Evolutionary conservation across 176 grass and related monocot genomes (phyloP), one percentile per base, ranked within the genome.

Genomic region (Eremochloa ophiuroides): DNA sequence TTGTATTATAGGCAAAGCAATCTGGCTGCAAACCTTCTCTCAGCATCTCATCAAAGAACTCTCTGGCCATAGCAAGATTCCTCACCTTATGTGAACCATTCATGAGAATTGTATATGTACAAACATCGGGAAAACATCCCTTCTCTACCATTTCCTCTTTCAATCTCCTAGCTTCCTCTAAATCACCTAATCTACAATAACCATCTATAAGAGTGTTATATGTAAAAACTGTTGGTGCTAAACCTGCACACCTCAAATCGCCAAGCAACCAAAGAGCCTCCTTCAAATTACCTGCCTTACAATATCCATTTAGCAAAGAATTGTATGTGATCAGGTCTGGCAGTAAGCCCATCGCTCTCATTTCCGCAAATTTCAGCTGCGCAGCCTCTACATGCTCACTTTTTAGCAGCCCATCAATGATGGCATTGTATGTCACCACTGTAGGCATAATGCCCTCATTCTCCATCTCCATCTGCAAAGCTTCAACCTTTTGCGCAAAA

Each of bases 141-240:
- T 83, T 72, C 31, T 66, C 35, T 29, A 83, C 33, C 87, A 94
- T 97, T 63, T 91, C 66, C 66, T 93, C 84, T 71, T 91, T 89
- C 35, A 89, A 84, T 75, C 78, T 89, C 61, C 78, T 83, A 83
- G 86, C 84, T 29, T 60, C 80, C 47, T 81, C 74, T 68, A 91
- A 69, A 71, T 79, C 47, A 60, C 86, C 88, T 62, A 77, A 85
- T 53, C 79, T 83, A 89, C 79, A 94, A 76, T 83, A 84, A 62
- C 87, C 94, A 88, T 97, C 74, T 66, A 91, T 84, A 80, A 91
- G 84, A 81, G 78, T 89, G 74, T 89, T 91, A 66, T 91, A 93
- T 85, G 86, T 89, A 47, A 87, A 85, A 76, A 85, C 23, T 81
- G 38, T 79, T 27, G 88, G 84, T 44, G 9, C 29, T 82, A 93